Percentiles rank a stretch among this genome's conserved stretches.
Evolutionary conservation across 192 early-diverging fungal species (phyloP).

Genomic region (Umbelopsis sp.): DNA sequence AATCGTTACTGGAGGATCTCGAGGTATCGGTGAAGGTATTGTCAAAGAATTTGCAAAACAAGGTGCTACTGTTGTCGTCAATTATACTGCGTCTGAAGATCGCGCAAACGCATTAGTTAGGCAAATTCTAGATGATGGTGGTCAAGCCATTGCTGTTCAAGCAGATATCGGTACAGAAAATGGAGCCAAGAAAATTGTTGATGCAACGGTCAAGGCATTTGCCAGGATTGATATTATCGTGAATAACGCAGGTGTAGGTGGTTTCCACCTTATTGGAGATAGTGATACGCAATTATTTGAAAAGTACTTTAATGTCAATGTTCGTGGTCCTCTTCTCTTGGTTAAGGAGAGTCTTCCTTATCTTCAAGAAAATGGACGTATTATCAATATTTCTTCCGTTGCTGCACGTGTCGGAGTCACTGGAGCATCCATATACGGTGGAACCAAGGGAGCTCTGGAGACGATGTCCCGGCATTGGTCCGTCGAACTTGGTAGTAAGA

Average conservation of each 20-base stretch:
- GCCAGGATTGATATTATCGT: constrained; percentile 42
- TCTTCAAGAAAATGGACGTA: constrained; percentile 38
- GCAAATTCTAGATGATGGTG: background rate
- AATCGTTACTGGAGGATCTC: constrained; percentile 19
- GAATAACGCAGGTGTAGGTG: constrained; percentile 42
- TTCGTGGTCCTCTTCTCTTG: background rate
- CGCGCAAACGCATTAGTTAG: background rate
- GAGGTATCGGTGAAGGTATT: constrained; percentile 19
- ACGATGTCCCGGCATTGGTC: constrained; percentile 44
- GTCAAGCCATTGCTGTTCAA: constrained; percentile 6
- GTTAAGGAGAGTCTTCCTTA: constrained; percentile 20
- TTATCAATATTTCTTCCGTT: constrained; percentile 43
- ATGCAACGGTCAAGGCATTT: constrained; percentile 19
- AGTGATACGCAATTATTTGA: background rate
- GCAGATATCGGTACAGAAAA: background rate
- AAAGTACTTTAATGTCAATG: background rate
- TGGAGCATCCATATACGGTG: constrained; percentile 10
- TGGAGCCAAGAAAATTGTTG: constrained; percentile 20
- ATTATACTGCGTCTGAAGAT: background rate
- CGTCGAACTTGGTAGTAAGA: constrained; percentile 66
- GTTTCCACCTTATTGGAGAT: background rate
- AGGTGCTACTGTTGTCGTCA: constrained; percentile 21
- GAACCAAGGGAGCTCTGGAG: constrained; percentile 24
- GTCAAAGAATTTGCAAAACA: background rate
- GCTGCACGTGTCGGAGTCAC: background rate